phyloP scores from a whole-genome alignment of 2,329 filamentous ascomycete species.

The Phialemoniopsis sp. region DNA sequence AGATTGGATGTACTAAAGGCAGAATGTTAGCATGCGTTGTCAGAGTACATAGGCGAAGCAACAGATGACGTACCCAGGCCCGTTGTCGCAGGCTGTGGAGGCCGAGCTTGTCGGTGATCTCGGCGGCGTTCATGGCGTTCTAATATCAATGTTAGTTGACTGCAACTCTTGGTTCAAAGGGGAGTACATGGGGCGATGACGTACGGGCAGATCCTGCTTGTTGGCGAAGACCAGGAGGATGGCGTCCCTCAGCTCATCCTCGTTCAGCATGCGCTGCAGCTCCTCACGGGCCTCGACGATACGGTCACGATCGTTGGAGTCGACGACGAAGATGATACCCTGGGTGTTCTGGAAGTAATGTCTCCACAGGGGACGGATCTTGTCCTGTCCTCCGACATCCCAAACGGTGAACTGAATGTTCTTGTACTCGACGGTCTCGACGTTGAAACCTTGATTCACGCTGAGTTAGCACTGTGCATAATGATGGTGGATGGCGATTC shows the following conservation, averaged over 20 bases:
- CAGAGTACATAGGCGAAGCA: not conserved
- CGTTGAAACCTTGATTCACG: constrained; percentile 77
- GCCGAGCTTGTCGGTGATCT: constrained; percentile 99
- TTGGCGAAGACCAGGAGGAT: constrained; percentile 97
- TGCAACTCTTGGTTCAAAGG: not conserved
- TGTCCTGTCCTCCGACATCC: constrained; percentile 99
- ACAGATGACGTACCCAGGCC: constrained; percentile 76
- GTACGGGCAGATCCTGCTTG: constrained; percentile 98
- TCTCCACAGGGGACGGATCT: constrained; percentile 98
- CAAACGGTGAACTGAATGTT: constrained; percentile 99
- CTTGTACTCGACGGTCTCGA: constrained; percentile 99
- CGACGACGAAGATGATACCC: constrained; percentile 99
- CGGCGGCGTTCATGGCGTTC: constrained; percentile 99
- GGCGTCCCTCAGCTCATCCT: constrained; percentile 96
- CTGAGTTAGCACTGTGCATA: constrained; percentile 13
- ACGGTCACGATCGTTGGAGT: constrained; percentile 98
- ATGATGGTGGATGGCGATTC: not conserved
- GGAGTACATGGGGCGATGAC: constrained; percentile 28
- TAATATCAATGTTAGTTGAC: constrained; percentile 26
- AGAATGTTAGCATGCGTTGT: constrained; percentile 6
- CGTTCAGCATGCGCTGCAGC: constrained; percentile 96
- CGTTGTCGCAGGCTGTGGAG: constrained; percentile 98
- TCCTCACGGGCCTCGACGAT: constrained; percentile 96
- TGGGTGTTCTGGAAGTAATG: constrained; percentile 99
- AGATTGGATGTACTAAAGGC: constrained; percentile 91